Percentiles rank a stretch among this genome's conserved stretches.
These are phyloP conservation scores for Trametes maxima DNA, from an alignment of 768 basidiomycete species.

Conservation along the genomic window DNA sequence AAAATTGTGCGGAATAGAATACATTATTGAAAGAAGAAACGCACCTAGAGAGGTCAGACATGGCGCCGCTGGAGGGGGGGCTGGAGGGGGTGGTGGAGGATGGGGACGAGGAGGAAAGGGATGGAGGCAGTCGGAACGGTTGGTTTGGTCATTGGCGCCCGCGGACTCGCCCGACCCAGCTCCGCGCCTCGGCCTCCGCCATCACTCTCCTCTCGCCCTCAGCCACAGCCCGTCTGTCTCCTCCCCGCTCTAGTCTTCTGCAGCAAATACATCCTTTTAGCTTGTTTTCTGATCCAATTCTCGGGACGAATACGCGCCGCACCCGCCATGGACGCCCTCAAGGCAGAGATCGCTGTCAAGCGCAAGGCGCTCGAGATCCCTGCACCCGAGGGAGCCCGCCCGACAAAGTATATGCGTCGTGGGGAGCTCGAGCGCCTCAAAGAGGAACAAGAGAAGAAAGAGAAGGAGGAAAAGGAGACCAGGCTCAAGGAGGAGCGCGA, in stretches of 20 bases:
- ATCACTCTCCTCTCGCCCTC: conserved; percentile 1
- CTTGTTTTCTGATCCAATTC: not conserved
- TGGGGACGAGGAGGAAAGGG: conserved; percentile 14
- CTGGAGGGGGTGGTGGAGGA: conserved; percentile 1
- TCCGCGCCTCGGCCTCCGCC: not conserved
- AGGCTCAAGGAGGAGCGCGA: conserved; percentile 28
- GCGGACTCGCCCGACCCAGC: conserved; percentile 19
- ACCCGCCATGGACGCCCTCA: conserved; percentile 80
- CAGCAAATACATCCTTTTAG: too few relatives aligned
- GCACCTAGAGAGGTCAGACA: conserved; percentile 61
- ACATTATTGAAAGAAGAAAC: conserved; percentile 24
- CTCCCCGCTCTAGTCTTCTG: too few relatives aligned
- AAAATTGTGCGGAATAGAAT: not conserved
- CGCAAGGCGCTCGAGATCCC: conserved; percentile 71
- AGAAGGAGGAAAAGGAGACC: conserved; percentile 39
- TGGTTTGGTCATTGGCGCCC: conserved; percentile 3
- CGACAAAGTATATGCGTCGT: conserved; percentile 86
- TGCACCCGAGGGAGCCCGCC: conserved; percentile 38
- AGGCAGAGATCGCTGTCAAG: conserved; percentile 86
- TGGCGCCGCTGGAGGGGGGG: conserved; percentile 38
- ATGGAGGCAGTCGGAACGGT: not conserved
- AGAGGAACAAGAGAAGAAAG: conserved; percentile 46
- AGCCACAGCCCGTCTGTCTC: not conserved
- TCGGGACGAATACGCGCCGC: not conserved
- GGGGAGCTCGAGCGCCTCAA: conserved; percentile 84